A percentile compares a stretch with the other conserved stretches of the same genome.
Evolutionary conservation across 1,284 basidiomycete species (phyloP).

Genomic region (Malassezia psittaci): DNA sequence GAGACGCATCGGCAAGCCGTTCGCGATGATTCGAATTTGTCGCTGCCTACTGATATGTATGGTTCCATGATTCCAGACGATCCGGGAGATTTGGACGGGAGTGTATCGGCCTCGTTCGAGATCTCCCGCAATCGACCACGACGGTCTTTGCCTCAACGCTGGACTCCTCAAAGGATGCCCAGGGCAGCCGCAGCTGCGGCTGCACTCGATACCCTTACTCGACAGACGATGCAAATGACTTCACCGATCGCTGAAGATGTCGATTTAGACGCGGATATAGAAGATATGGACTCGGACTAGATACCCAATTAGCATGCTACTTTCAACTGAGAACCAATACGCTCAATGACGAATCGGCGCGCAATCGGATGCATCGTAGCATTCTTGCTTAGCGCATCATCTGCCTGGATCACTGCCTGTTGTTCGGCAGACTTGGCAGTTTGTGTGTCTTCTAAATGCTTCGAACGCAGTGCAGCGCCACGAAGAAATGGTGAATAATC

Average conservation of each 20-base stretch:
- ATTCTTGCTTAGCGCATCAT: constrained; percentile 12
- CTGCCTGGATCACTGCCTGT: constrained; percentile 3
- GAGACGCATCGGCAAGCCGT: constrained; percentile 14
- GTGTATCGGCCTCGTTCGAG: background rate
- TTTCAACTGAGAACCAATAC: constrained; percentile 5
- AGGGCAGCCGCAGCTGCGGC: constrained; percentile 19
- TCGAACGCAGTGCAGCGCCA: background rate
- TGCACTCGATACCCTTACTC: constrained; percentile 14
- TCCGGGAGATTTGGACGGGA: background rate
- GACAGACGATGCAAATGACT: constrained; percentile 7
- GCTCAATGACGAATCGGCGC: constrained; percentile 12
- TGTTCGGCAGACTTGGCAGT: background rate
- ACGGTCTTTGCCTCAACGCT: constrained; percentile 15
- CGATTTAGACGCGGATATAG: constrained; percentile 32
- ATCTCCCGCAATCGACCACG: background rate
- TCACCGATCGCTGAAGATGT: constrained; percentile 24
- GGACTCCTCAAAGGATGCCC: constrained; percentile 11
- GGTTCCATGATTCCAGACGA: background rate
- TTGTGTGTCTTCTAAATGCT: background rate
- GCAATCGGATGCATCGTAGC: constrained; percentile 10
- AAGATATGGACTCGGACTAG: constrained; percentile 24
- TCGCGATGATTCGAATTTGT: background rate
- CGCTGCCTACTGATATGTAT: background rate
- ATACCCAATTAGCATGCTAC: constrained; percentile 4
- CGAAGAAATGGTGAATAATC: constrained; percentile 12